Evolutionary conservation across 2,329 filamentous ascomycete species (phyloP).

Genomic region (Scortechinia acanthostroma): DNA sequence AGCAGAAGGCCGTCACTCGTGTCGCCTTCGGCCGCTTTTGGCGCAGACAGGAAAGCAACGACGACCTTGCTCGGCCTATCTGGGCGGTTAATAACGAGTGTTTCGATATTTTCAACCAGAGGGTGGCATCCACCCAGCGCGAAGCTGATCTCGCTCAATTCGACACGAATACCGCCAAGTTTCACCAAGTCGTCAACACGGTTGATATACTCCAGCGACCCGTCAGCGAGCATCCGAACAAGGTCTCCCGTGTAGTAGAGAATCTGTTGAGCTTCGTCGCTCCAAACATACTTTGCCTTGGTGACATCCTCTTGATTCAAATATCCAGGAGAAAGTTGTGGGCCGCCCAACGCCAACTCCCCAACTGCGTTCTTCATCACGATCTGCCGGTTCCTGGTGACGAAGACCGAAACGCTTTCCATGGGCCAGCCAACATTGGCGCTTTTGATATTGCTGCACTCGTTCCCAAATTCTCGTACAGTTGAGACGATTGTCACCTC

Average conservation of each 20-base stretch:
- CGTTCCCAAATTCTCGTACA: slow-evolving; percentile 12
- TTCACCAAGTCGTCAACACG: slow-evolving; percentile 13
- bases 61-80: slow-evolving; percentile 20
- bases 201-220: slow-evolving; percentile 11
- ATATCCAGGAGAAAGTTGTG: slow-evolving; percentile 23
- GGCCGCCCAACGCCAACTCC: slow-evolving; percentile 54
- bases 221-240: slow-evolving; percentile 12
- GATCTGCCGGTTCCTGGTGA: slow-evolving; percentile 15
- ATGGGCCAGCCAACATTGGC: slow-evolving; percentile 15
- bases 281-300: slow-evolving; percentile 9
- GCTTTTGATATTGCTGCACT: slow-evolving; percentile 9
- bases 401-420: slow-evolving; percentile 9
- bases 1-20: background rate
- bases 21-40: slow-evolving; percentile 5
- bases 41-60: slow-evolving; percentile 21
- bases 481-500: slow-evolving; percentile 16
- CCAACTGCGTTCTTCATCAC: slow-evolving; percentile 48
- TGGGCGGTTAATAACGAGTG: slow-evolving; percentile 17
- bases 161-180: slow-evolving; percentile 12
- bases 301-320: slow-evolving; percentile 9
- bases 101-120: slow-evolving; percentile 23
- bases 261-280: slow-evolving; percentile 7
- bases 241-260: slow-evolving; percentile 23
- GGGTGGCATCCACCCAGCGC: slow-evolving; percentile 17
- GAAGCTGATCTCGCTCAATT: slow-evolving; percentile 19